Evolutionary conservation across 164 flowering plant genomes (phyloP).

Genomic region (Platanus orientalis): DNA sequence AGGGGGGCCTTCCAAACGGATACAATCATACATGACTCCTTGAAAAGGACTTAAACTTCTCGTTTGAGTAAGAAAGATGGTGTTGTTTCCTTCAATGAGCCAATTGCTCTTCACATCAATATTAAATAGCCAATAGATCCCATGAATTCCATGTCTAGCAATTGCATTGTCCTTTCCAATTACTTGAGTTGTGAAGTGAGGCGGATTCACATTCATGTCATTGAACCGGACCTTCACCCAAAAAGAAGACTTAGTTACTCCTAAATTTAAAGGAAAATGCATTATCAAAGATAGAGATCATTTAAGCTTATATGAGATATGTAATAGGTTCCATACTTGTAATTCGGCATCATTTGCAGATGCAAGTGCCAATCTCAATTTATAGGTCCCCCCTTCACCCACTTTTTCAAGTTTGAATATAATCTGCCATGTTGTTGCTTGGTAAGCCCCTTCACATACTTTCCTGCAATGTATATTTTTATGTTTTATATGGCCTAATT

Average conservation of each 20-base stretch:
- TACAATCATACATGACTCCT: slow-evolving; percentile 69
- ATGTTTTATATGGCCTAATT: too few relatives aligned
- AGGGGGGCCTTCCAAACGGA: too few relatives aligned
- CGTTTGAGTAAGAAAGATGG: slow-evolving; percentile 56
- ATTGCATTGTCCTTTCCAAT: slow-evolving; percentile 71
- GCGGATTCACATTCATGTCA: slow-evolving; percentile 21
- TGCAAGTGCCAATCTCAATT: slow-evolving; percentile 31
- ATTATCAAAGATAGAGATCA: too few relatives aligned
- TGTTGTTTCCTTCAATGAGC: slow-evolving; percentile 49
- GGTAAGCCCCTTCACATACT: too few relatives aligned
- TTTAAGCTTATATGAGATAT: background rate
- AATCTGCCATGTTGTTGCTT: slow-evolving; percentile 55
- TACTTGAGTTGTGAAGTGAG: slow-evolving; percentile 43
- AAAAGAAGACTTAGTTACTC: background rate
- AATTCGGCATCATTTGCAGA: slow-evolving; percentile 26
- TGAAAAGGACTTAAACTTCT: slow-evolving; percentile 33
- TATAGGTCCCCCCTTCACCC: slow-evolving; percentile 16
- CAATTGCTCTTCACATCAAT: slow-evolving; percentile 28
- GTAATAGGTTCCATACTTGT: slow-evolving; percentile 12
- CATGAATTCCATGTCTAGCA: slow-evolving; percentile 82
- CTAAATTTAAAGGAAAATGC: too few relatives aligned
- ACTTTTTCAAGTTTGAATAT: slow-evolving; percentile 24
- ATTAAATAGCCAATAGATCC: slow-evolving; percentile 52
- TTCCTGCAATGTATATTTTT: too few relatives aligned
- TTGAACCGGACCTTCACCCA: slow-evolving; percentile 31